Conservation (phyloP, 73 alveolate genomes). For the Diophrys appendiculata region DNA sequence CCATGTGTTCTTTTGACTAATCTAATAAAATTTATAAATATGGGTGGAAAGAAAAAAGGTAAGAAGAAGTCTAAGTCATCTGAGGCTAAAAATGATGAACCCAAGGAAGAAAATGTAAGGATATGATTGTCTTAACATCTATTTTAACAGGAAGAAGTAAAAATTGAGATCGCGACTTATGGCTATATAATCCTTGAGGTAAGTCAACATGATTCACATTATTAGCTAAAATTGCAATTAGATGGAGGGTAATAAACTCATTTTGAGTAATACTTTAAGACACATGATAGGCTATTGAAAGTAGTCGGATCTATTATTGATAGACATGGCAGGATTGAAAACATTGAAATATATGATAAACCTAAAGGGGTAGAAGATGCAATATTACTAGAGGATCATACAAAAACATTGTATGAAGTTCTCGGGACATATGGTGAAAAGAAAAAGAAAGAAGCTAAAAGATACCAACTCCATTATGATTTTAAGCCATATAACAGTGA, state of each 20-base stretch:
- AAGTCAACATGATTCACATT: not conserved
- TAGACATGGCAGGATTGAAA: not conserved
- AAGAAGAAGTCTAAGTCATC: not conserved
- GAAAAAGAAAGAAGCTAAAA: slow-evolving; percentile 29
- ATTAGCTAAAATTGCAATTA: not conserved
- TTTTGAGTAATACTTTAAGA: not conserved
- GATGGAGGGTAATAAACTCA: not conserved
- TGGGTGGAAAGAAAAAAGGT: not conserved
- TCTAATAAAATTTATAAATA: not conserved
- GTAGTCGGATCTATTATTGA: not conserved
- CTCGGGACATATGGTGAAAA: slow-evolving; percentile 50
- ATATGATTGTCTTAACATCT: not conserved
- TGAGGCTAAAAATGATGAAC: not conserved
- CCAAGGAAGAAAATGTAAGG: not conserved
- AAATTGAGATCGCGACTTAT: not conserved
- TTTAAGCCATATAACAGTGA: slow-evolving; percentile 57
- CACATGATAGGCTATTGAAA: not conserved
- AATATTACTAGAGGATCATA: not conserved
- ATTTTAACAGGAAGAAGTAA: not conserved
- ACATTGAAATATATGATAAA: not conserved
- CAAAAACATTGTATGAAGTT: slow-evolving; percentile 19
- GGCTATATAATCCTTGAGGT: not conserved
- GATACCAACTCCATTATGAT: slow-evolving; percentile 35
- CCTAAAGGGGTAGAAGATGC: not conserved
- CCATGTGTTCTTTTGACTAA: not conserved